Evolutionary conservation across 169 alveolate genomes (phyloP).

Genomic region (Plasmodium vivax): DNA sequence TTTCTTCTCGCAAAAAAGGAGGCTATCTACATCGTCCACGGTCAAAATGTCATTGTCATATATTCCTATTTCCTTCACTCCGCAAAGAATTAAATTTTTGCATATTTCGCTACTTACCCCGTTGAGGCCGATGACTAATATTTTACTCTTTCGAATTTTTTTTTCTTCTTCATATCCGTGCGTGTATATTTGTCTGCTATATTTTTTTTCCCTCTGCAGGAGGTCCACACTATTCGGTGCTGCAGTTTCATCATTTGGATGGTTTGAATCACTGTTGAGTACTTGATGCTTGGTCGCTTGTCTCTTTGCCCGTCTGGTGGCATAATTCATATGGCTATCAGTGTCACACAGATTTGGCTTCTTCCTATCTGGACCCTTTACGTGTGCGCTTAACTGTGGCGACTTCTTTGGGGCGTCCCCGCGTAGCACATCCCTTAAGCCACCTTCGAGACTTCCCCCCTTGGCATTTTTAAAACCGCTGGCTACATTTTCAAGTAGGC

Average conservation of each 20-base stretch:
- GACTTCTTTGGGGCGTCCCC: neutral
- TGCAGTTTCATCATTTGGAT: neutral
- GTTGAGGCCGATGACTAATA: conserved; percentile 95
- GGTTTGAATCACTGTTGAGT: neutral
- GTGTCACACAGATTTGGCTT: neutral
- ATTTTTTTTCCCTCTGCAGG: conserved; percentile 76
- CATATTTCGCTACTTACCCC: conserved; percentile 90
- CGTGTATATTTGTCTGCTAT: conserved; percentile 98
- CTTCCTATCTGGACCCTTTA: neutral
- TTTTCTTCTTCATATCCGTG: conserved; percentile 98
- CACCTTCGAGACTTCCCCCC: neutral
- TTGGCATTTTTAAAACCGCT: neutral
- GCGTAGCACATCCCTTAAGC: neutral
- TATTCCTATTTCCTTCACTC: conserved; percentile 51
- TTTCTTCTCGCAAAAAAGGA: conserved; percentile 52
- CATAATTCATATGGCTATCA: neutral
- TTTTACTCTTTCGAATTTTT: conserved; percentile 92
- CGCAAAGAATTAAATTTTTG: conserved; percentile 68
- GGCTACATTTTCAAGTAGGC: neutral
- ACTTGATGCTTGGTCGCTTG: neutral
- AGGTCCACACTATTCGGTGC: neutral
- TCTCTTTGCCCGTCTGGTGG: neutral
- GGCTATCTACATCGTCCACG: conserved; percentile 39
- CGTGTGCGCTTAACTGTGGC: neutral
- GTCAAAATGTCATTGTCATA: conserved; percentile 57